Conservation (phyloP, 2,329 filamentous ascomycete species). For the Colletotrichum ledebouriae region DNA sequence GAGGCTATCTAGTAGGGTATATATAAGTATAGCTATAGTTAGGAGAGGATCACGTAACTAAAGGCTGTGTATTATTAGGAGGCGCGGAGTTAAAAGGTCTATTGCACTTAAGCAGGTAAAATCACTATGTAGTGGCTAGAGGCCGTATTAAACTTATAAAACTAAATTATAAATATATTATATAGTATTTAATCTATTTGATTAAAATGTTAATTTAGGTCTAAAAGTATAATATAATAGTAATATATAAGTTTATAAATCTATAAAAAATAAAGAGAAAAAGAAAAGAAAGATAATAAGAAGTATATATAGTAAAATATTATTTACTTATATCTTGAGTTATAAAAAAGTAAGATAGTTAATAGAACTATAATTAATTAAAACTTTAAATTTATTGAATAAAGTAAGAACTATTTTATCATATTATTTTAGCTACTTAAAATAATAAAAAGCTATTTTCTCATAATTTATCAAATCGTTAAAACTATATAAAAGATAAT, state of each 20-base stretch:
- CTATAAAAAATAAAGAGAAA: neutral
- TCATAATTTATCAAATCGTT: no score
- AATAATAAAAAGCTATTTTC: no score
- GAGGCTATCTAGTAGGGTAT: no score
- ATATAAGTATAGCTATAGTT: no score
- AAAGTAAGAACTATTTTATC: neutral
- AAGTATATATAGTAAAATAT: neutral
- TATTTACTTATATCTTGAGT: neutral
- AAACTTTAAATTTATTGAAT: neutral
- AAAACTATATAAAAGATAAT: neutral
- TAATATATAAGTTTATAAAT: constrained; percentile 4
- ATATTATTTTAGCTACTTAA: neutral
- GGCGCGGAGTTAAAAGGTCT: no score
- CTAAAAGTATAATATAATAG: neutral
- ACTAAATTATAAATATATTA: neutral
- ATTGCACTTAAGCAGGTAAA: no score
- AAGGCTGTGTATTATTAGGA: no score
- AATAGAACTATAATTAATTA: neutral
- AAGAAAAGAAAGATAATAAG: neutral
- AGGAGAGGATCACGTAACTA: no score
- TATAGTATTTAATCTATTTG: no score
- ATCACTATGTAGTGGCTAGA: no score
- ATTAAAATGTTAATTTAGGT: no score
- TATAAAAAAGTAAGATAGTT: neutral
- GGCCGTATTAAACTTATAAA: neutral